These are phyloP conservation scores for Pelargonium fulgidum DNA, from an alignment of 441 rosid species.

Conservation along the genomic window DNA sequence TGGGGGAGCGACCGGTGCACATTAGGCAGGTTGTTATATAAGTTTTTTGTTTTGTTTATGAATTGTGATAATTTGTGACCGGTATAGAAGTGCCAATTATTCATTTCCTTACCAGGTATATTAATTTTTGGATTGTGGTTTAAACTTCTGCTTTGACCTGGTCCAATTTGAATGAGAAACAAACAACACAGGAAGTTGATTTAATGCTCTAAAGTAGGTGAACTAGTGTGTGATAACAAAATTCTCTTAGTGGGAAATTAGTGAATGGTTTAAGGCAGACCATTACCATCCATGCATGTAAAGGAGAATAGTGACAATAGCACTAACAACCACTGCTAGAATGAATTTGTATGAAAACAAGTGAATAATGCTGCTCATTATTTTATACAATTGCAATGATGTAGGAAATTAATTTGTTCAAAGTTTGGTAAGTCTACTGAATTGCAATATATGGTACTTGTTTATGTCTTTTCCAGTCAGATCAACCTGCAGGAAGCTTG, in stretches of 20 bases:
- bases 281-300: no score
- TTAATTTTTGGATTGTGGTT: no score
- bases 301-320: no score
- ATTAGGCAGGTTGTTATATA: constrained; percentile 57
- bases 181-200: no score
- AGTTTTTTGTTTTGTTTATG: background rate
- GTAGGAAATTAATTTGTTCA: background rate
- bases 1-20: constrained; percentile 86
- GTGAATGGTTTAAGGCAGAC: no score
- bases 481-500: constrained; percentile 65
- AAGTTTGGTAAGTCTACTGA: background rate
- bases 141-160: no score
- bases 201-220: no score
- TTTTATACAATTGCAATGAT: background rate
- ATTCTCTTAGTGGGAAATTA: no score
- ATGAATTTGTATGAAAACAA: background rate
- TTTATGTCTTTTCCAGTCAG: constrained; percentile 35
- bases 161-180: no score
- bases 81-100: background rate
- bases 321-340: background rate
- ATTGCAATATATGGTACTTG: background rate
- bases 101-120: no score
- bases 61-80: background rate
- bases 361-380: background rate
- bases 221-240: no score